Evolutionary conservation across 129 eudicot genomes (phyloP), one percentile per base, ranked within the genome.

Genomic region (Mikania micrantha): DNA sequence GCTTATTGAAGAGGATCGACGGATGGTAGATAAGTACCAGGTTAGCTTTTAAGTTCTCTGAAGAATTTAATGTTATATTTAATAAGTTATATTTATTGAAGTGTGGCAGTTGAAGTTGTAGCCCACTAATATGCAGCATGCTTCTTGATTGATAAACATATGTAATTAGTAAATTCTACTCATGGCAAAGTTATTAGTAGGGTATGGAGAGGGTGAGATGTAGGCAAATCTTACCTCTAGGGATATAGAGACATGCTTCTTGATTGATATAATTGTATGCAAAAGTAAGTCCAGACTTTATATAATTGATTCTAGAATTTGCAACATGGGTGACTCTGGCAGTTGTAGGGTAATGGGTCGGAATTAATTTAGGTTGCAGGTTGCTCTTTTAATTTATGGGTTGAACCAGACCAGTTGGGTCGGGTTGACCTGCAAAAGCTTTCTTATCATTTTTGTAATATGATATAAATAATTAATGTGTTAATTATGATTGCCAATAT

Each of bases 1-100:
- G 73, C 78, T 86, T 58, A 94, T 94, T 73, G 99, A 94, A 84
- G 93, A 89, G 73, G 99, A 94, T 72, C 91, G 97, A 8, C 70
- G 67, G 56, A 90, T 95, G 64, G 81, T 85, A 57, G 97, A 94
- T 15, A 90, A 87, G 77, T 90, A 90, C 77, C 99, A 94, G 99
- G 99, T 93, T 75, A 44, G 63, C 64, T 42, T 73, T 76, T 61
- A 28, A 35, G 6, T 12, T 76, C 13, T 78, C 41, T 47, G 17
- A 48, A 70, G 41, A 63, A 42, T 52, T 48, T 2, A 28, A 17
- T 25, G 66, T 31, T 15, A 36, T 0, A 9, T 64, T 44, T 73
- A 13, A 45, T 19, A 15, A 1, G 4, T 28, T 59, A 25, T 29
- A 15, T 45, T 8, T 60, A 13, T 38, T 64, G 59, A 63, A 36